Base-by-base conservation (phyloP, 208 protist genomes). In the Wallacemonas sp. region DNA sequence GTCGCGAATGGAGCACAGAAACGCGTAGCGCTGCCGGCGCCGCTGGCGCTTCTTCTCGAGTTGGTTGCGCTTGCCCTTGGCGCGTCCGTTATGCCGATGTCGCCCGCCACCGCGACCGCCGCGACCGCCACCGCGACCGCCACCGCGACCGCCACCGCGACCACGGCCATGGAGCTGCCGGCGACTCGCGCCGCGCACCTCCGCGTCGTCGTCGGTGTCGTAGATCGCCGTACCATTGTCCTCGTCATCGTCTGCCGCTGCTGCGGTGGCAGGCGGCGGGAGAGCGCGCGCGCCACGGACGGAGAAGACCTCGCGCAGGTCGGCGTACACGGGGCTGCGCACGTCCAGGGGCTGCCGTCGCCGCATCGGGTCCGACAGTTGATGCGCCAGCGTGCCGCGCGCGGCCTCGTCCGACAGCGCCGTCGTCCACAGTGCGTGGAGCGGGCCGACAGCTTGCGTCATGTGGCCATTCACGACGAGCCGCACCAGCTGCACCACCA, bases 331-430 rank as follows among this genome's bases (percentile, higher is more conserved):
- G 11, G 75, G 75, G 48, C 75, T 85, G 59, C 18, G 45, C 38
- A 85, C 46, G 54, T 85, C 79, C 0, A 85, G 11, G 0, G 71
- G 68, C 38, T 76, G 69, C 31, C 61, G 52, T 10, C 79, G 79
- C 16, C 46, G 61, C 50, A 57, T 75, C 0, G 79, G 79, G 52
- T 85, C 77, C 48, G 67, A 63, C 36, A 82, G 61, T 0, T 45
- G 49, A 23, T 44, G 32, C 31, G 72, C 71, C 23, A 82, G 65
- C 26, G 62, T 41, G 23, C 57, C 46, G 50, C 57, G 52, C 18
- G 55, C 69, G 41, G n/a, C 33, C 12, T 32, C 25, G 38, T 70
- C 61, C n/a, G 29, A n/a, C 4, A 84, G 74, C 29, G 50, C 46
- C n/a, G 5, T 25, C 2, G 50, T 1, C 74, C 78, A 84, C 29